Base-by-base conservation (phyloP, 2,329 filamentous ascomycete genomes). In the Xenoacremonium recifei region DNA sequence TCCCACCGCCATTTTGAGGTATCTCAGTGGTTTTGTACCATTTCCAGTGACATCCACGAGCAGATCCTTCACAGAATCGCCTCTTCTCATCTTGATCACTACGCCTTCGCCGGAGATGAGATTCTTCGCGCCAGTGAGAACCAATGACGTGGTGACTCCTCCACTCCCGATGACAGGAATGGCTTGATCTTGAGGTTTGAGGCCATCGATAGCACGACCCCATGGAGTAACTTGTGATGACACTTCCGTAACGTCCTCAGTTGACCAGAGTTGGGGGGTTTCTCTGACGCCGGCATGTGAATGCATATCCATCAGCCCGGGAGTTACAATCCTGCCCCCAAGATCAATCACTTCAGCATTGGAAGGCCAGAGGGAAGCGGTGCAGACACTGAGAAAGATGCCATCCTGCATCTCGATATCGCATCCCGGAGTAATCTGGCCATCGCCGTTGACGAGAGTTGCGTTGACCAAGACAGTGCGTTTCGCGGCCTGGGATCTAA, bases 1-100 rank as follows among this genome's bases (percentile, higher is more conserved):
- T 7, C 70, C 70, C 45, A 68, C 69, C 1, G 70, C 70, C 63
- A 72, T 69, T 51, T 73, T 73, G 59, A 73, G 65, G 47, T 70
- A 71, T 21, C 65, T 49, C 16, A 51, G 54, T 4, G 66, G 59
- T 20, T 65, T 55, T 7, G 47, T 42, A 11, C 45, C 18, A 1
- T 62, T 58, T 6, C 70, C 41, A 5, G 65, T 66, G 39, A 64
- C 59, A 53, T 71, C 69, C 12, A 72, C 55, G 9, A 71, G 51
- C 34, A 72, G 50, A 35, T 71, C 69, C 43, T 68, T 67, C 10
- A 71, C 63, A 9, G n/a, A n/a, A 70, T 59, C 10, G 62, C 61
- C 40, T 71, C 68, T 1, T 56, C 59, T 40, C 60, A 38, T 72
- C 55, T 73, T 73, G 12, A 73, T 60, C 5, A 66, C 47, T 6